These are phyloP conservation scores for Fusarium protoensiforme DNA, from an alignment of 2,329 filamentous ascomycete genomes.

Conservation along the genomic window DNA sequence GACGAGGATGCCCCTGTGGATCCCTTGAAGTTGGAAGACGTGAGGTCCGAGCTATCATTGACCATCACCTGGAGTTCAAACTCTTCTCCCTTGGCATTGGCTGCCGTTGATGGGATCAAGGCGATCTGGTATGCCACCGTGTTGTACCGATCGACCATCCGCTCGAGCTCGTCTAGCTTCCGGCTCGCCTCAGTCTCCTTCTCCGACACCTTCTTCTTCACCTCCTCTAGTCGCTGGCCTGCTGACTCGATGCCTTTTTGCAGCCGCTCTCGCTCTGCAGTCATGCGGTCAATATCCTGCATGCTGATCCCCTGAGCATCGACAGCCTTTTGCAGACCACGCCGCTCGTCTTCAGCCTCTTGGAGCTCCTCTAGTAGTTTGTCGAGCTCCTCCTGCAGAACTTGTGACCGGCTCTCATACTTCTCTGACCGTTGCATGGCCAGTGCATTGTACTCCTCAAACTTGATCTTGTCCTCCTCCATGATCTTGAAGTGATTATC, in stretches of 20 bases:
- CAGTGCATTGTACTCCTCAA: slow-evolving; percentile 91
- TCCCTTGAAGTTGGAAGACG: slow-evolving; percentile 66
- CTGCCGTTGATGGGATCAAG: slow-evolving; percentile 84
- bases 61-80: slow-evolving; percentile 89
- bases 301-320: slow-evolving; percentile 96
- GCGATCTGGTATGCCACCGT: slow-evolving; percentile 93
- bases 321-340: slow-evolving; percentile 83
- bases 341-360: slow-evolving; percentile 85
- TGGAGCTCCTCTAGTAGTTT: slow-evolving; percentile 80
- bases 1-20: slow-evolving; percentile 57
- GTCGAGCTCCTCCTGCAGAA: slow-evolving; percentile 87
- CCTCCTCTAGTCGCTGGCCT: slow-evolving; percentile 81
- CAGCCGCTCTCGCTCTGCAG: slow-evolving; percentile 91
- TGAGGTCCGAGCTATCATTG: slow-evolving; percentile 82
- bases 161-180: slow-evolving; percentile 92
- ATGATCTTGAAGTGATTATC: slow-evolving; percentile 93
- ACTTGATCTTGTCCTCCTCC: slow-evolving; percentile 94
- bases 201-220: slow-evolving; percentile 83
- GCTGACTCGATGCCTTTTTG: slow-evolving; percentile 87
- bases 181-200: slow-evolving; percentile 88
- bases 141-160: slow-evolving; percentile 91
- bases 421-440: slow-evolving; percentile 89
- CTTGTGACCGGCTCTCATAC: slow-evolving; percentile 81
- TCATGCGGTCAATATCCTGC: slow-evolving; percentile 99
- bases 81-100: slow-evolving; percentile 85